phyloP scores from a whole-genome alignment of 768 basidiomycete genomes.

The Tubosaeta sp. region DNA sequence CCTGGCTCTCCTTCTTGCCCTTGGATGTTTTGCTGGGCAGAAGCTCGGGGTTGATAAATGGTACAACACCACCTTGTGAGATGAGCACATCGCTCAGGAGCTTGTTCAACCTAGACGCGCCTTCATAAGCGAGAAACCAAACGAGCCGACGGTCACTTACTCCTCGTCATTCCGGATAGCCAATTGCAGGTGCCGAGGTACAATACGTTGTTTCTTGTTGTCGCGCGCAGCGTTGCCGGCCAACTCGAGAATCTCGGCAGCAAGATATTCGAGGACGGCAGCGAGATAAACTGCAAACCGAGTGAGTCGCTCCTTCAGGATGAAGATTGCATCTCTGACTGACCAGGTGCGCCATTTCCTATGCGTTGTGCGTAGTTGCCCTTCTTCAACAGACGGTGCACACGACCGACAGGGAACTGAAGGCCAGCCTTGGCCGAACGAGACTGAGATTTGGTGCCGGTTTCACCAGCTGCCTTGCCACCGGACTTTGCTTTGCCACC shows the following conservation, averaged over 20 bases:
- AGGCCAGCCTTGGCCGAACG: constrained; percentile 41
- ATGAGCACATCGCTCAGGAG: constrained; percentile 49
- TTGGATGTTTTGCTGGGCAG: constrained; percentile 50
- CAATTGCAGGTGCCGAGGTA: constrained; percentile 61
- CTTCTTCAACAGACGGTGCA: constrained; percentile 54
- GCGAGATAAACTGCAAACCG: constrained; percentile 48
- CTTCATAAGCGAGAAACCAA: background rate
- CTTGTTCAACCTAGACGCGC: constrained; percentile 30
- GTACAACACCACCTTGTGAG: constrained; percentile 59
- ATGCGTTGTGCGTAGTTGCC: constrained; percentile 57
- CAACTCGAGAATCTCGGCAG: constrained; percentile 60
- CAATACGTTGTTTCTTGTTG: constrained; percentile 60
- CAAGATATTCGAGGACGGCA: constrained; percentile 58
- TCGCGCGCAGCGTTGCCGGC: constrained; percentile 54
- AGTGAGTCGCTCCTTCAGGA: background rate
- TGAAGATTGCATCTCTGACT: background rate
- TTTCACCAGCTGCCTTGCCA: constrained; percentile 50
- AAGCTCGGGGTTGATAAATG: constrained; percentile 48
- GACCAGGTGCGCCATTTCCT: constrained; percentile 50
- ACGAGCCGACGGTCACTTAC: constrained; percentile 12
- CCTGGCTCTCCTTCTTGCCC: constrained; percentile 50
- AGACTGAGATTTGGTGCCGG: constrained; percentile 29
- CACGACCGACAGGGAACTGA: constrained; percentile 56
- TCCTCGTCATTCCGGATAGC: constrained; percentile 64
- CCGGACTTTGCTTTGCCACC: constrained; percentile 62